These are phyloP conservation scores for Cystofilobasidium capitatum DNA, from an alignment of 768 basidiomycete species.

Conservation along the genomic window DNA sequence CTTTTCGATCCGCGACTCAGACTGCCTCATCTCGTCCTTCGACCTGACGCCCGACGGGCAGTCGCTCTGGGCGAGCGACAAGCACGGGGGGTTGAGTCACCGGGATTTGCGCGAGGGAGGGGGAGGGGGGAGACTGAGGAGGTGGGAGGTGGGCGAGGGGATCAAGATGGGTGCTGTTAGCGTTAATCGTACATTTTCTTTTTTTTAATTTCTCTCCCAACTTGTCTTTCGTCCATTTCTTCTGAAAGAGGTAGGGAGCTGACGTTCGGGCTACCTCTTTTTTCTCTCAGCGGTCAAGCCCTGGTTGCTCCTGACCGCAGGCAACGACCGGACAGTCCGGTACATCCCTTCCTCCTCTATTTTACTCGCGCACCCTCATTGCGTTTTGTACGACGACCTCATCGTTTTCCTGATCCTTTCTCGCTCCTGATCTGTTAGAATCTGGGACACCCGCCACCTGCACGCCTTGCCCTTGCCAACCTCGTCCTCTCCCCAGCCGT, in stretches of 20 bases:
- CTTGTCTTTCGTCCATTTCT: too few relatives aligned
- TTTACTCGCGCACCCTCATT: too few relatives aligned
- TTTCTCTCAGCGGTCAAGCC: slow-evolving; percentile 33
- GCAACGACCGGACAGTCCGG: slow-evolving; percentile 34
- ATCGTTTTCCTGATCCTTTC: not conserved
- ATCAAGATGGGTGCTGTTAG: slow-evolving; percentile 41
- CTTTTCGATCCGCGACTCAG: slow-evolving; percentile 38
- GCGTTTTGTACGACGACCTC: not conserved
- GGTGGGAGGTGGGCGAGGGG: slow-evolving; percentile 33
- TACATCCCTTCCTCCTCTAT: not conserved
- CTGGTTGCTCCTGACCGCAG: slow-evolving; percentile 37
- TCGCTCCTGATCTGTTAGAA: slow-evolving; percentile 15
- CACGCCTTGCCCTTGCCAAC: not conserved
- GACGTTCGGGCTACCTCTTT: too few relatives aligned
- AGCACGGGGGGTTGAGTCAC: slow-evolving; percentile 33
- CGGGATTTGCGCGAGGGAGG: slow-evolving; percentile 36
- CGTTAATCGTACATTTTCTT: slow-evolving; percentile 33
- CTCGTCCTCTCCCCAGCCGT: not conserved
- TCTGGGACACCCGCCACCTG: slow-evolving; percentile 39
- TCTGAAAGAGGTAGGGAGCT: too few relatives aligned
- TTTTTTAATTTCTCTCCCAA: not conserved
- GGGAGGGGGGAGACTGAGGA: slow-evolving; percentile 28
- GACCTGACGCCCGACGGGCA: slow-evolving; percentile 38
- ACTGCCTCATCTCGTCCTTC: slow-evolving; percentile 41
- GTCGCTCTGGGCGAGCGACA: slow-evolving; percentile 38